Base-by-base conservation (phyloP, 2,329 filamentous ascomycete species). In the Talaromyces sp. region DNA sequence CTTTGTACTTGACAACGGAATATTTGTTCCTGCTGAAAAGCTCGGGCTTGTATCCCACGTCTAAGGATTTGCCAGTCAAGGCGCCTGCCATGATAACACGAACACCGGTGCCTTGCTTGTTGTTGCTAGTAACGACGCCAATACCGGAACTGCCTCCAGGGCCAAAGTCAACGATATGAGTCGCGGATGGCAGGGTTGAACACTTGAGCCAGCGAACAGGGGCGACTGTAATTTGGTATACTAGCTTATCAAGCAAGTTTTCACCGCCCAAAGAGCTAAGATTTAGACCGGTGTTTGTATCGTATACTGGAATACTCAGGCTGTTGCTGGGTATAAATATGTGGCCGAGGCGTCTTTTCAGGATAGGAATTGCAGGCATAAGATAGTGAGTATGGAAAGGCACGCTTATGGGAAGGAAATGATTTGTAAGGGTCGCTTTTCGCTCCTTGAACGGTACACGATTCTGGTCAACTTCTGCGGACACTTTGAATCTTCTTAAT, bases 61-160 rank as follows among this genome's bases (percentile, higher is more conserved):
- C 95, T 33, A 84, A 83, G 63, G 96, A 89, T 28, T 92, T 92
- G 55, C 93, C 93, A 71, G 93, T 90, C 71, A 99, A 89, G 21
- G 92, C 86, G 66, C 95, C 93, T 46, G 92, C 93, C 64, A 99
- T 84, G 67, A 99, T 96, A 67, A 98, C 92, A 65, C 93, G 92
- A 37, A 99, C 95, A 71, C 95, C 95, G 63, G 92, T 97, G 67
- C 95, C 95, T 76, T 99, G 95, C 82, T 99, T 99, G 84, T 97
- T 99, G 70, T 93, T 91, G 83, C 96, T 97, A 61, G 95, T 98
- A 67, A 99, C 82, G 50, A 96, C 90, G 72, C 95, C 95, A 18
- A 99, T 88, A 67, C 95, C 95, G 28, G 95, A 98, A 67, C 98
- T 93, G 65, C 95, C 95, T 72, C 95, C 95, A 28, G 95, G 95